Evolutionary conservation across 371 early-diverging fungal genomes (phyloP), one percentile per base, ranked within the genome.

Genomic region (Apophysomyces elegans): DNA sequence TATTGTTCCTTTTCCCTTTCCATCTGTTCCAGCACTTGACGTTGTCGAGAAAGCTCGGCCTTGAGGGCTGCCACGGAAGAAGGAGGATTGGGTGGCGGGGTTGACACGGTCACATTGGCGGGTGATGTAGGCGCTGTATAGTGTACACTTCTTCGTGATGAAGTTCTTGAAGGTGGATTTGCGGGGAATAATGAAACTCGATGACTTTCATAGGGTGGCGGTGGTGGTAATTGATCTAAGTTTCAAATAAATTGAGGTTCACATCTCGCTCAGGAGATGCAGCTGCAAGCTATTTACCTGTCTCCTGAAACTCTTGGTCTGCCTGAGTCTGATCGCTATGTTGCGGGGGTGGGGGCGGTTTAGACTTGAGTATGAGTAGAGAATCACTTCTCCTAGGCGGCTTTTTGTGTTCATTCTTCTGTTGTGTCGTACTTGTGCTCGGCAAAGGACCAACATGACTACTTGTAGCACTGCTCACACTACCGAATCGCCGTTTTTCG

Each of bases 41-140:
- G 69, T 59, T 74, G 78, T 26, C 73, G 75, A 37, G 61, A 60
- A 1, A 64, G 59, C 21, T 59, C 59, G 32, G 67, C 63, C 56
- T 66, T 69, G 4, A 67, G 64, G 50, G 47, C 41, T 37, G 64
- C 56, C 35, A 63, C 64, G 39, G 38, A n/a, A 16, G 21, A 6
- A 21, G 54, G 54, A 9, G n/a, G 21, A 26, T n/a, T 50, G n/a
- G 14, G 8, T 21, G 4, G 12, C 39, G 16, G n/a, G 18, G 37
- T 16, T 4, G 41, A 43, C 32, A 18, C 21, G 36, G 11, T n/a
- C n/a, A 45, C 21, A 46, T 26, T 43, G 5, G 18, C 6, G 18
- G 61, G 46, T 9, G 36, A 38, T 45, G 45, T 43, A 45, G 61
- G 44, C 9, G 44, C 18, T 26, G 45, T 26, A 9, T 14, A 14